Percentiles rank a stretch among this genome's conserved stretches.
Conservation (phyloP, 805 yeast species). For the Phaffomyces opuntiae region DNA sequence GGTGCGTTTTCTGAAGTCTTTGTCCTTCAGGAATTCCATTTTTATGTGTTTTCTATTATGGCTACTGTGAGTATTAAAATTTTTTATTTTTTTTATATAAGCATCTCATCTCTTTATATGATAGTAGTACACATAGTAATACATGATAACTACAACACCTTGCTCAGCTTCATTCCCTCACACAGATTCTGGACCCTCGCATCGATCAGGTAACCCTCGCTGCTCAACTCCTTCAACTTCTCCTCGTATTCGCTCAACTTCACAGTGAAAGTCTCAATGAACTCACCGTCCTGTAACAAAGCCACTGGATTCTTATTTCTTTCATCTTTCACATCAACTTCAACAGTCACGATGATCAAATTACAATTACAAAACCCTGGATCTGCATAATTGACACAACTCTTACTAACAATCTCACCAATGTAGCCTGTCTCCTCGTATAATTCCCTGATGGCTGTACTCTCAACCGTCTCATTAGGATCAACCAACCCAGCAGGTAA, state of each 20-base stretch:
- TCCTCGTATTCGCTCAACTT: constrained; percentile 55
- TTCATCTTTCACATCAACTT: constrained; percentile 61
- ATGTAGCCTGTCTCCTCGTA: constrained; percentile 90
- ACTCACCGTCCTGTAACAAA: constrained; percentile 83
- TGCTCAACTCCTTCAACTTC: constrained; percentile 42
- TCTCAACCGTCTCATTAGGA: constrained; percentile 66
- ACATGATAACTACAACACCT: constrained; percentile 20
- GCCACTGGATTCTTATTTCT: constrained; percentile 66
- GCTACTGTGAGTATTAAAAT: no score
- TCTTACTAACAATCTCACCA: constrained; percentile 47
- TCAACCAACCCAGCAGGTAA: constrained; percentile 95
- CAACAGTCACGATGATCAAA: constrained; percentile 68
- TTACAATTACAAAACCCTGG: constrained; percentile 92
- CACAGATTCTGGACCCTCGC: constrained; percentile 86
- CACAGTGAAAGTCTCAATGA: constrained; percentile 78
- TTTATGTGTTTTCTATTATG: no score
- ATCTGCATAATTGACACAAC: constrained; percentile 57
- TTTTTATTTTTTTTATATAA: neutral
- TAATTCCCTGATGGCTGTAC: constrained; percentile 82
- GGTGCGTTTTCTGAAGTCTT: no score
- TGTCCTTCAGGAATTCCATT: no score
- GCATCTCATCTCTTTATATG: neutral
- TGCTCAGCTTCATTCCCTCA: constrained; percentile 63
- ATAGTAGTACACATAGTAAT: no score
- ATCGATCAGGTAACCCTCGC: constrained; percentile 73